These are phyloP conservation scores for Rhodomyrtus psidioides DNA, from an alignment of 441 rosid species.

Conservation along the genomic window DNA sequence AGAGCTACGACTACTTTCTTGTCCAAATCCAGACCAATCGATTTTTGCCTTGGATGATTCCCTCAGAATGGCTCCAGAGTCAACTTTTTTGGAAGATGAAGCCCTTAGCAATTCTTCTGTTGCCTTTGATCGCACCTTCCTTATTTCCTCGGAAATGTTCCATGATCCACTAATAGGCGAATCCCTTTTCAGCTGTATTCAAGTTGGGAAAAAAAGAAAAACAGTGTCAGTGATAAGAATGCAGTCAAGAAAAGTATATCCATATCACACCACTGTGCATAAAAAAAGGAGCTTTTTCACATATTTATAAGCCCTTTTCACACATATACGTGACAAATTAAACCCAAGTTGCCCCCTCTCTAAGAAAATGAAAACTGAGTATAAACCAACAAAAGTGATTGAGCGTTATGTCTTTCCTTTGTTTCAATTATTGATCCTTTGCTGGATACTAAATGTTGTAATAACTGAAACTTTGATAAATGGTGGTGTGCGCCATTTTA, in stretches of 20 bases:
- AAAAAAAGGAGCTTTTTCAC: background rate
- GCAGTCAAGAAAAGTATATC: background rate
- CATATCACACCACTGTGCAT: background rate
- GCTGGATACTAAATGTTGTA: background rate
- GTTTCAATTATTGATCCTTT: background rate
- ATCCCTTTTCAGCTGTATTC: constrained; percentile 49
- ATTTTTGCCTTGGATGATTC: background rate
- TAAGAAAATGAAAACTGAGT: background rate
- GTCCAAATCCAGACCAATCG: constrained; percentile 4
- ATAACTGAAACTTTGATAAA: background rate
- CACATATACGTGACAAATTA: background rate
- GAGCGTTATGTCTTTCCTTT: background rate
- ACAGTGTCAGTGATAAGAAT: constrained; percentile 3
- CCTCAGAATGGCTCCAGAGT: constrained; percentile 15
- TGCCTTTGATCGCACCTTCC: constrained; percentile 83
- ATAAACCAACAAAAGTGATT: background rate
- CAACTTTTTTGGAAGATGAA: constrained; percentile 36
- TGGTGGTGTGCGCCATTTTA: background rate
- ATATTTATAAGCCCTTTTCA: background rate
- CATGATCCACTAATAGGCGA: constrained; percentile 49
- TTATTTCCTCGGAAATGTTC: constrained; percentile 82
- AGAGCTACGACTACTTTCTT: constrained; percentile 21
- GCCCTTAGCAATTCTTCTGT: constrained; percentile 75
- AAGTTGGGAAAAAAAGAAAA: constrained; percentile 18
- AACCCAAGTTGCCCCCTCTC: background rate